Evolutionary conservation across 2,329 filamentous ascomycete genomes (phyloP).

Genomic region (Hirsutella thompsonii): DNA sequence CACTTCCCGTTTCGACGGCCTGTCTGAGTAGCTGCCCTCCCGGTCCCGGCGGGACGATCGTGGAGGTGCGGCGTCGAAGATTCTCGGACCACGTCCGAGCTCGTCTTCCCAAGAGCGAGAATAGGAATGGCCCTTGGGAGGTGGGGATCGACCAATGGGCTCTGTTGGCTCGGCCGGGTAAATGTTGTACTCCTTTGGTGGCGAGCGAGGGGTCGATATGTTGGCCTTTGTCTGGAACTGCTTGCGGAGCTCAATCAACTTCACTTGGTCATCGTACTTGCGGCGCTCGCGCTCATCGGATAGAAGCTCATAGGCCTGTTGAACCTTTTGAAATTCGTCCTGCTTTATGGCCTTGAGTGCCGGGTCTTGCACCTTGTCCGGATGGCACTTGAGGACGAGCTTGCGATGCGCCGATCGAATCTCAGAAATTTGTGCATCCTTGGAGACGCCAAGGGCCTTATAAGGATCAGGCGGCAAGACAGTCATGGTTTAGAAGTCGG

Average conservation of each 20-base stretch:
- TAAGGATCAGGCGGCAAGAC: conserved; percentile 63
- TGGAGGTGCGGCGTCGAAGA: conserved; percentile 27
- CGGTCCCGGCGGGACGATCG: conserved; percentile 32
- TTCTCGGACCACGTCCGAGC: conserved; percentile 19
- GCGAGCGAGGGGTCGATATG: conserved; percentile 29
- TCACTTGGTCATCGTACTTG: conserved; percentile 68
- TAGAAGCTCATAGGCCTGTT: conserved; percentile 85
- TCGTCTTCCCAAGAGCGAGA: conserved; percentile 36
- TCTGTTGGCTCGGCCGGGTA: conserved; percentile 32
- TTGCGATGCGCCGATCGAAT: conserved; percentile 77
- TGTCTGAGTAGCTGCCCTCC: conserved; percentile 33
- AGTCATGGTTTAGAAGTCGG: conserved; percentile 24
- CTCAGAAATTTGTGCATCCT: conserved; percentile 53
- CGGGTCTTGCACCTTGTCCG: conserved; percentile 78
- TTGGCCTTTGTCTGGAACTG: conserved; percentile 30
- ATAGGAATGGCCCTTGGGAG: conserved; percentile 21
- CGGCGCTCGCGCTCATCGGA: conserved; percentile 60
- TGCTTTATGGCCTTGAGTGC: conserved; percentile 64
- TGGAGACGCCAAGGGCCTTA: conserved; percentile 58
- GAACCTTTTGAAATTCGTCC: conserved; percentile 83
- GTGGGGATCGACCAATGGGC: not conserved
- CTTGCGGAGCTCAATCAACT: conserved; percentile 51
- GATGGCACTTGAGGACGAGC: conserved; percentile 77
- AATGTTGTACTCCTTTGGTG: conserved; percentile 30
- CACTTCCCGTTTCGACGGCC: conserved; percentile 28